Base-by-base conservation (phyloP, 2,329 filamentous ascomycete genomes). In the Beauveria sp. region DNA sequence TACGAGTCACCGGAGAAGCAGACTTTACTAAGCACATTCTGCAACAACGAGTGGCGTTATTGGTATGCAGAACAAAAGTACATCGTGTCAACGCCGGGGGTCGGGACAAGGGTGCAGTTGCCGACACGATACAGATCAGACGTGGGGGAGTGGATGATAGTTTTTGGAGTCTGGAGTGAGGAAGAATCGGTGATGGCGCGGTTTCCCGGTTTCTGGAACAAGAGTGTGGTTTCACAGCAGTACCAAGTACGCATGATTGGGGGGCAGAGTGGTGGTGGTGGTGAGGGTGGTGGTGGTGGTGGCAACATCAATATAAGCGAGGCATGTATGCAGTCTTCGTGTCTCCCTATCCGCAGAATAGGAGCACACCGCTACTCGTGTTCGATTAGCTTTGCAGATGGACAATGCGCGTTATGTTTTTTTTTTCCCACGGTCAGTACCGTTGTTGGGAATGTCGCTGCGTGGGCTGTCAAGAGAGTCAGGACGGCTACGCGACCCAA, bases 321-420 rank as follows among this genome's bases (percentile, higher is more conserved):
- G 24, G 24, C 24, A 40, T 20, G 9, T 38, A 14, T 38, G 34
- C 34, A 38, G 34, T 38, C 34, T 38, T 38, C 34, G 34, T 38
- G 34, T 38, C 34, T 38, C 14, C 34, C 34, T 38, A 38, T 38
- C 16, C 12, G 50, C 31, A 38, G 31, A 22, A 10, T 14, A 20
- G 22, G 26, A 34, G 28, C 43, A 57, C 54, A 57, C 54, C 54
- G 54, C 54, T 57, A 57, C 43, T 57, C 54, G 43, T 24, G 26
- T 38, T 22, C 10, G 26, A 18, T 18, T 8, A 31, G 10, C 28
- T 38, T 40, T 26, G 43, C 43, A 49, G 38, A 24, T 16, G 26
- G 5, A 57, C 7, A 49, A n/a, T 24, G 22, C 10, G 43, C 12
- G 5, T 2, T 43, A 8, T 20, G 5, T 54, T 38, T 16, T 38